phyloP scores from a whole-genome alignment of 148 eudicot species.

The Spergularia bocconei region DNA sequence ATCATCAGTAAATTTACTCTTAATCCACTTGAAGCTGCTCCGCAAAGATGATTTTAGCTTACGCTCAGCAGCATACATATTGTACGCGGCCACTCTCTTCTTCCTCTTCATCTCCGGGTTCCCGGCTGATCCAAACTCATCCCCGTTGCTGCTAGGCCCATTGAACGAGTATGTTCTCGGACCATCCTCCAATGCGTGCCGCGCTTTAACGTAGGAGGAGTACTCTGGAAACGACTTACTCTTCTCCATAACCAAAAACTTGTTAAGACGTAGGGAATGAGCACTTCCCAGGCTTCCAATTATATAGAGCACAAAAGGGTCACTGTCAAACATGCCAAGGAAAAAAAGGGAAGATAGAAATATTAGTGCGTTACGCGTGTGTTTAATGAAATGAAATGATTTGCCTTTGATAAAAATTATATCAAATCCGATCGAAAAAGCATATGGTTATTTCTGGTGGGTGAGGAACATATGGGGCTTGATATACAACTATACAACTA shows the following conservation, averaged over 20 bases:
- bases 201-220: conserved; percentile 55
- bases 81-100: conserved; percentile 81
- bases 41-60: conserved; percentile 72
- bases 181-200: conserved; percentile 59
- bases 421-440: conserved; percentile 16
- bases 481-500: conserved; percentile 14
- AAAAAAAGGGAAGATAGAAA: not conserved
- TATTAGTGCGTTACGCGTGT: conserved; percentile 26
- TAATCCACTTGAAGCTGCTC: conserved; percentile 93
- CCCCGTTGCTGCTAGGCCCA: conserved; percentile 50
- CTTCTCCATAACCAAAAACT: conserved; percentile 58
- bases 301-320: conserved; percentile 20
- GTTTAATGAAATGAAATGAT: conserved; percentile 23
- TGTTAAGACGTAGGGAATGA: not conserved
- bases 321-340: conserved; percentile 16
- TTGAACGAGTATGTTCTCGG: conserved; percentile 68
- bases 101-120: conserved; percentile 82
- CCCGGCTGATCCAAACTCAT: conserved; percentile 34
- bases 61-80: conserved; percentile 83
- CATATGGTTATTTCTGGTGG: conserved; percentile 31
- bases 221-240: conserved; percentile 65
- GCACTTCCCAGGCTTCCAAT: conserved; percentile 9
- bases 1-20: conserved; percentile 61
- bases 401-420: conserved; percentile 5
- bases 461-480: conserved; percentile 38